Evolutionary conservation across 441 rosid species (phyloP), one percentile per base, ranked within the genome.

Genomic region (Macaranga tanarius): DNA sequence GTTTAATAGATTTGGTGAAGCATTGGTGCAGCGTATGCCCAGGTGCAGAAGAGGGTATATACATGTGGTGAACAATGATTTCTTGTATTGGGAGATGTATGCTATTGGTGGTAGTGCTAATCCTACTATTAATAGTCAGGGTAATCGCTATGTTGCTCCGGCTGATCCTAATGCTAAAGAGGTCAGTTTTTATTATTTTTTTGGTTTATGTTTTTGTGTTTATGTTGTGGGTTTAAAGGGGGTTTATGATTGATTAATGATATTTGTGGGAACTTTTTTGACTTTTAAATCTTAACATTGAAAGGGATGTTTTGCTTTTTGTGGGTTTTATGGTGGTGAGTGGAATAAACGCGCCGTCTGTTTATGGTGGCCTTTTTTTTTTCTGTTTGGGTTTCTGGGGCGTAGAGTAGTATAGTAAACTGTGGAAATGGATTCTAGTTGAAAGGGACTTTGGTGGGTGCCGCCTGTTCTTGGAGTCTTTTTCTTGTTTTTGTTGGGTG

Each of bases 41-140:
- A 81, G 96, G 79, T 92, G 97, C 72, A 80, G 97, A 51, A 83
- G 87, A 26, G 97, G 97, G 3, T 92, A 89, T 20, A 92, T 92
- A 59, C 97, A 92, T 70, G 96, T 92, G 10, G 97, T 89, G 7
- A 90, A 92, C 65, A 92, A 92, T 47, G 94, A 92, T 73, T 92
- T 90, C 70, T 85, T 88, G 0, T 73, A 81, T 5, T 92, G 97
- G 97, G 82, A 89, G 77, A 92, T 92, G 93, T 92, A 92, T 75
- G 96, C 97, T 0, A 90, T 92, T 69, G 97, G 97, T n/a, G 96
- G 97, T 19, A 92, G 97, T 73, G 97, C 87, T 4, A 87, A 79
- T 68, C 97, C 97, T 5, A 92, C 97, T 10, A 89, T 90, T 69
- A 92, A 92, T 59, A 92, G 97, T 48, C 97, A 92, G 71, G 97